Base-by-base conservation (phyloP, 208 protist genomes). In the Vickermania ingenoplastis region DNA sequence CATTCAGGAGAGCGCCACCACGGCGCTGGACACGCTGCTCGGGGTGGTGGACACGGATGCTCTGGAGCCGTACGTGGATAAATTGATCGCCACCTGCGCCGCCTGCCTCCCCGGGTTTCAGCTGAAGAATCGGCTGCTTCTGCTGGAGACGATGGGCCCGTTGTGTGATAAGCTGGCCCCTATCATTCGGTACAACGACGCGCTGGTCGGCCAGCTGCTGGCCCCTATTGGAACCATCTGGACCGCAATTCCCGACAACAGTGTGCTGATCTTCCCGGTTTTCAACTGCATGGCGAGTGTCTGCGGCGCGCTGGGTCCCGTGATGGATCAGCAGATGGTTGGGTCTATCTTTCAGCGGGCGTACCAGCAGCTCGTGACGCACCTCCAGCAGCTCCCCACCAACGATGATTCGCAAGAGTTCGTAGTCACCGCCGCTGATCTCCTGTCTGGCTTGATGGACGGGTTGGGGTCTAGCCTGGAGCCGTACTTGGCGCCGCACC, bases 71-170 rank as follows among this genome's bases (percentile, higher is more conserved):
- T 59, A 54, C 53, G 57, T 57, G 2, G 31, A 63, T 1, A 50
- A 63, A 7, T 85, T 92, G 53, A 66, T 91, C 31, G 53, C 63
- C 4, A 64, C 62, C 28, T 69, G 87, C 41, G 62, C 65, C 14
- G 65, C 67, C 30, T 94, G 88, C 67, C 61, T 90, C 21, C 73
- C 67, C 24, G 75, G 78, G 29, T 94, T 89, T 64, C 88, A 94
- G 58, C 76, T 94, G 11, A 92, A 92, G 65, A 94, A 94, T 61
- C 78, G 82, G n/a, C 75, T 91, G 14, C 58, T 89, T 23, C 80
- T 94, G 3, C 78, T 94, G 11, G 84, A 94, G 59, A 77, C 72
- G 36, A 55, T 91, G 36, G 75, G 80, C 54, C 74, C 70, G 1
- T 50, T 94, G 2, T 89, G 79, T 63, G 70, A 83, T 27, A 53